Base-by-base conservation (phyloP, 1,284 basidiomycete species). In the Sporisorium reilianum region DNA sequence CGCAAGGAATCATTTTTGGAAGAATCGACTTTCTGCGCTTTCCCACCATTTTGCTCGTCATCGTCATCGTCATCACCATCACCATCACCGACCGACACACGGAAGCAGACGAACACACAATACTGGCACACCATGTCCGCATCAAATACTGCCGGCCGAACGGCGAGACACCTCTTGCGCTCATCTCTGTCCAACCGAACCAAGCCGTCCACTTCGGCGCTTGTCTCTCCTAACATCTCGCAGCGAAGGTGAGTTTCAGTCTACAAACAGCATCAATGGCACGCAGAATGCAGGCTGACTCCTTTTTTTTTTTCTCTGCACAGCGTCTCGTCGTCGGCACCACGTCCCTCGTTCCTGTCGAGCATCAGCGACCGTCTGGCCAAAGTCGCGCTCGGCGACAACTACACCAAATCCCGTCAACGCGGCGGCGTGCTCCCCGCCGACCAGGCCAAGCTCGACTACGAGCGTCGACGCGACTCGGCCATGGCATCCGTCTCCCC, bases 391-490 rank as follows among this genome's bases (percentile, higher is more conserved):
- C 64, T 75, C 14, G 72, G 72, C 5, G 23, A 45, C 50, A 70
- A 63, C 57, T 75, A 66, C 48, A 57, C 53, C 41, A 55, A 56
- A 18, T 40, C 42, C 0, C 42, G 58, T 16, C 38, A 79, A 55
- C 72, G 77, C 18, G 78, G 77, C 26, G 80, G 80, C 23, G 40
- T 81, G 9, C 64, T 82, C 3, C 80, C 79, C 1, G 75, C 78
- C 30, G 80, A 82, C 40, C 63, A 68, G 40, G 44, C 52, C 18
- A 62, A 56, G 23, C 64, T 69, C 23, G 76, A 77, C 18, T 64
- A 40, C 23, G 78, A 79, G 45, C 60, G 69, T 20, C 69, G 63
- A 6, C 67, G 77, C 11, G 78, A 81, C 18, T 65, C 75, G 8
- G 73, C 79, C 42, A 63, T 80, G 54, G 80, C 71, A 7, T 50